Evolutionary conservation across 2,329 filamentous ascomycete species (phyloP), one percentile per base, ranked within the genome.

Genomic region (Zopfia rhizophila): DNA sequence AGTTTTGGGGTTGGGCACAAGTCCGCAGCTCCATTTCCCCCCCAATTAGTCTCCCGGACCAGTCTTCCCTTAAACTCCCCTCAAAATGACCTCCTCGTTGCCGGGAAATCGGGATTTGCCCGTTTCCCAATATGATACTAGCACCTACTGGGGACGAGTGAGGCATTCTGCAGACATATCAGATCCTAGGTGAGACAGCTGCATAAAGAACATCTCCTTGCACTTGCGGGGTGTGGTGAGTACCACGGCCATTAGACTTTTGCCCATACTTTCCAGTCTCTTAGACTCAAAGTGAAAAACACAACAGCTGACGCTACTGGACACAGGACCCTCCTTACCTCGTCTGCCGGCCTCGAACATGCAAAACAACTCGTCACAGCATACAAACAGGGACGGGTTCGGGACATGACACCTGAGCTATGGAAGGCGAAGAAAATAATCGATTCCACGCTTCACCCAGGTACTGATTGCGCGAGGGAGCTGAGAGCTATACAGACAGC

Each of bases 361-460:
- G 91, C 94, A 47, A 97, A 97, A 78, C 75, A 79, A 51, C 79
- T 96, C 61, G 81, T 99, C 51, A 82, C 88, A 10, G 81, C 86
- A 28, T 99, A 97, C 78, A 97, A 97, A 80, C 85, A 86, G 65
- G 92, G 91, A 58, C 84, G 89, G 73, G 78, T 90, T 50, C 76
- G 81, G 60, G 76, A 84, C 41, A 96, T 97, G 91, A 96, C 87
- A 13, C 87, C 90, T 2, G 90, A 96, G 63, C 77, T 99, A 61
- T 99, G 94, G 94, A 79, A 83, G 53, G 94, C 94, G 31, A 99
- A 99, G 83, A 97, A 97, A 81, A 86, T 96, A 57, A 90, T 97
- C 45, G 94, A 99, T 74, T 93, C 94, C 51, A 99, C 94, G 11
- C 76, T 99, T 56, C 94, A 99, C 72, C 94, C 94, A 57, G 91